Conservation (phyloP, 441 rosid genomes). For the Jatropha podagrica region DNA sequence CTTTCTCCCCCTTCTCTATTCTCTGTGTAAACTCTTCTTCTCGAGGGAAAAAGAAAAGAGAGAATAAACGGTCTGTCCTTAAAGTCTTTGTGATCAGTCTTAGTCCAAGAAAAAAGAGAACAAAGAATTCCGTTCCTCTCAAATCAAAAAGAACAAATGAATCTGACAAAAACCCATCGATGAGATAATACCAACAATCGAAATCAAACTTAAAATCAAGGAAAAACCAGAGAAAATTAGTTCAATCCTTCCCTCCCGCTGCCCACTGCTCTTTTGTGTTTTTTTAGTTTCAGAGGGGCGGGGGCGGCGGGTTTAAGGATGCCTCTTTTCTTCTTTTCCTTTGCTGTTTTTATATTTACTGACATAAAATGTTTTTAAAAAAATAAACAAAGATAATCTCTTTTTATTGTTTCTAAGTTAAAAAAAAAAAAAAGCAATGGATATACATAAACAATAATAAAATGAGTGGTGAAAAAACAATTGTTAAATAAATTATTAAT, state of each 20-base stretch:
- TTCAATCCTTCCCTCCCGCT: background rate
- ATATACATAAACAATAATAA: no score
- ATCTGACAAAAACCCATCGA: background rate
- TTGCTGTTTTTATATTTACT: background rate
- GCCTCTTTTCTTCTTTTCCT: background rate
- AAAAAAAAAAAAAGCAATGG: no score
- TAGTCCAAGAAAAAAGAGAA: background rate
- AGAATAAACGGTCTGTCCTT: background rate
- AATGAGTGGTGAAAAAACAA: no score
- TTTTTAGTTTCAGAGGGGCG: conserved; percentile 2
- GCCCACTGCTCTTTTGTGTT: background rate
- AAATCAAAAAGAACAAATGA: conserved; percentile 1
- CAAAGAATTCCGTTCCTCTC: background rate
- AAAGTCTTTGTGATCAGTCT: conserved; percentile 5
- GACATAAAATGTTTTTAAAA: background rate
- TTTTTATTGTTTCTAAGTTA: no score
- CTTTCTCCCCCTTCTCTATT: conserved; percentile 16
- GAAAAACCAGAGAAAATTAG: background rate
- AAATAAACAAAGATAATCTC: no score
- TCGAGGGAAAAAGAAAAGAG: background rate
- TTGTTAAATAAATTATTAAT: no score
- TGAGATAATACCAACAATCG: conserved; percentile 9
- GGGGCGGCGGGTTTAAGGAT: conserved; percentile 26
- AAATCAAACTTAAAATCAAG: background rate
- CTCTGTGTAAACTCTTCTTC: background rate